A percentile compares a stretch with the other conserved stretches of the same genome.
Evolutionary conservation across 2,329 filamentous ascomycete species (phyloP).

Genomic region (Pyricularia sp.): DNA sequence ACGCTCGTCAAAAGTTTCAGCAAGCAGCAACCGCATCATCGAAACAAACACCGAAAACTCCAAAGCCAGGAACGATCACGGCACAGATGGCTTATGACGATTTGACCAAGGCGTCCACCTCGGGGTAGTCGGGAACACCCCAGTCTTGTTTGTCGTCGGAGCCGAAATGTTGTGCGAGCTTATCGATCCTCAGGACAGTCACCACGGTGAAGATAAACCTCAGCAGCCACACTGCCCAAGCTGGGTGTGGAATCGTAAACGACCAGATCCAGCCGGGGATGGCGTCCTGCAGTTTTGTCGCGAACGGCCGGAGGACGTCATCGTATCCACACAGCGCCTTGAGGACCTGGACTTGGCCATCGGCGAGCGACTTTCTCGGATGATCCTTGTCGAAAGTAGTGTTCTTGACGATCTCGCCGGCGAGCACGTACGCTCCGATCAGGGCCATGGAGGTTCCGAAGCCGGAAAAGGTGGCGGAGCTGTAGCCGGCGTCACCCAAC

Average conservation of each 20-base stretch:
- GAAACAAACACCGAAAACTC: background rate
- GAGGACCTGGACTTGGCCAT: constrained; percentile 16
- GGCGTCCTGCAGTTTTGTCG: constrained; percentile 27
- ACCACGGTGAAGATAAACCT: background rate
- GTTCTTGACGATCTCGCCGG: constrained; percentile 32
- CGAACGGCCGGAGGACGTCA: constrained; percentile 30
- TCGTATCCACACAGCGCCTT: constrained; percentile 33
- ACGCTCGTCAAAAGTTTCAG: background rate
- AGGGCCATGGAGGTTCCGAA: constrained; percentile 41
- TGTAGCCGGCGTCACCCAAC: constrained; percentile 46
- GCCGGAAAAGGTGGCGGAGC: constrained; percentile 44
- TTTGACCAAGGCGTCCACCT: background rate
- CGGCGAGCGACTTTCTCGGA: background rate
- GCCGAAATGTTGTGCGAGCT: background rate
- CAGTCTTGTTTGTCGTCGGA: background rate
- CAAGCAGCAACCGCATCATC: background rate
- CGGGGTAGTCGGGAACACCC: background rate
- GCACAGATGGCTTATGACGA: background rate
- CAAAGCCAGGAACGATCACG: background rate
- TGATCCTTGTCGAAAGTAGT: background rate
- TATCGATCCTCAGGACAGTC: background rate
- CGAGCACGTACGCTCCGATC: constrained; percentile 44
- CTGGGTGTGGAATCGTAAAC: background rate
- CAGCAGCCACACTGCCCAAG: background rate
- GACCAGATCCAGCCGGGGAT: background rate